phyloP scores from a whole-genome alignment of 176 grass and related monocot genomes.

The Microstegium vimineum region DNA sequence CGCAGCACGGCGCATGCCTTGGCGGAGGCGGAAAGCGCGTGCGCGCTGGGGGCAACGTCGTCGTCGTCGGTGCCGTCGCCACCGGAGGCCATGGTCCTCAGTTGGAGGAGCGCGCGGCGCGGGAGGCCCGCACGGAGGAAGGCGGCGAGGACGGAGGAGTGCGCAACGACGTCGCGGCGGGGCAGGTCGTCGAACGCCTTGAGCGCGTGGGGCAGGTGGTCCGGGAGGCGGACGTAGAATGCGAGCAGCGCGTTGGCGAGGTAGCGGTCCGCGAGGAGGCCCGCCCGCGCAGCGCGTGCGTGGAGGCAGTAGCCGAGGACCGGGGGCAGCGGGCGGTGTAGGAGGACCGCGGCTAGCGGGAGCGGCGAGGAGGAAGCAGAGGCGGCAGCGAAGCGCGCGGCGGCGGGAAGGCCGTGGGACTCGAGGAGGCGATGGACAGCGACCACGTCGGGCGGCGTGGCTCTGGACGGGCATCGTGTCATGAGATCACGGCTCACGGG shows the following conservation, averaged over 20 bases:
- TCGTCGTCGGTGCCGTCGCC: no score
- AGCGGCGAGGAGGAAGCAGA: constrained; percentile 26
- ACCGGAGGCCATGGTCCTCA: constrained; percentile 47
- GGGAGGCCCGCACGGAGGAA: constrained; percentile 51
- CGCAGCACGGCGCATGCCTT: constrained; percentile 67
- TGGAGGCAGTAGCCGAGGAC: constrained; percentile 29
- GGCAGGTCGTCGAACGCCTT: constrained; percentile 69
- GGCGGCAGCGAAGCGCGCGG: constrained; percentile 38
- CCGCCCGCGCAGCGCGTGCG: constrained; percentile 16
- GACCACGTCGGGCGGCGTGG: neutral
- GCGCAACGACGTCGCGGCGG: constrained; percentile 63
- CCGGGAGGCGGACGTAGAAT: constrained; percentile 65
- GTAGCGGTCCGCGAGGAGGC: constrained; percentile 34
- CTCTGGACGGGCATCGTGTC: constrained; percentile 19
- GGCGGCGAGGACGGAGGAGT: constrained; percentile 72
- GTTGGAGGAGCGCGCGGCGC: constrained; percentile 40
- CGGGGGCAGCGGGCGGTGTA: constrained; percentile 33
- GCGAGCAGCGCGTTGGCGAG: constrained; percentile 48
- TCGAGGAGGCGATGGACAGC: constrained; percentile 29
- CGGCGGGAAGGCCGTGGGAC: constrained; percentile 11
- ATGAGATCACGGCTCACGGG: neutral
- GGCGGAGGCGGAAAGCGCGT: constrained; percentile 61
- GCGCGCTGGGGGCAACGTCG: constrained; percentile 55
- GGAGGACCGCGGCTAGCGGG: constrained; percentile 36
- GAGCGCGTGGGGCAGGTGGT: constrained; percentile 43